These are phyloP conservation scores for Phialemoniopsis sp. DNA, from an alignment of 2,329 filamentous ascomycete genomes.

Conservation along the genomic window DNA sequence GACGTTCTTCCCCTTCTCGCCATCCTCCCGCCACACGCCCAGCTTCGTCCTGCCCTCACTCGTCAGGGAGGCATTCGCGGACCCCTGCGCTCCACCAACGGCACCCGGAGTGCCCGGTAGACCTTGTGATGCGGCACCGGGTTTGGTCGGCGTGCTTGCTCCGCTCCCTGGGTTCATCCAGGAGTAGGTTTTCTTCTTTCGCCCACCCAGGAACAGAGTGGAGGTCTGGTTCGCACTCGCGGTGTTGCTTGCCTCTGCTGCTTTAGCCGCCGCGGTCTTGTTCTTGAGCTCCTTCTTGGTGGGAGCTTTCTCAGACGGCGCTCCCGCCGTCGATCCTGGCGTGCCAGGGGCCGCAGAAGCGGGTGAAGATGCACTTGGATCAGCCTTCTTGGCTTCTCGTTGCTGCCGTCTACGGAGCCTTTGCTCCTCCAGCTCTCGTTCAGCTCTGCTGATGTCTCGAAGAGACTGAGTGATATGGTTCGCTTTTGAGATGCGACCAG, in stretches of 20 bases:
- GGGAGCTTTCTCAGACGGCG: constrained; percentile 64
- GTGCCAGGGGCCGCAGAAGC: constrained; percentile 55
- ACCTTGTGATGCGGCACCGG: constrained; percentile 22
- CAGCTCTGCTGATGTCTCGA: constrained; percentile 58
- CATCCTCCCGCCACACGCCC: constrained; percentile 76
- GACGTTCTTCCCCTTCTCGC: constrained; percentile 70
- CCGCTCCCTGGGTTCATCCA: constrained; percentile 66
- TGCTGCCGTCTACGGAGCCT: constrained; percentile 64
- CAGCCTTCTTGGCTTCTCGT: constrained; percentile 53
- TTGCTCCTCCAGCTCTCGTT: constrained; percentile 69
- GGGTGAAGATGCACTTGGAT: constrained; percentile 45
- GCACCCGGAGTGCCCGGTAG: constrained; percentile 27
- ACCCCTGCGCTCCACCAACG: constrained; percentile 23
- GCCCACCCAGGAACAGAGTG: constrained; percentile 59
- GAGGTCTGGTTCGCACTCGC: constrained; percentile 79
- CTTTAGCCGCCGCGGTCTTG: constrained; percentile 71
- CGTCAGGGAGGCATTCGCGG: constrained; percentile 40
- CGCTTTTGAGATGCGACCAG: constrained; percentile 41
- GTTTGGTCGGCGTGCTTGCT: constrained; percentile 40
- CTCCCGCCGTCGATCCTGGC: constrained; percentile 57
- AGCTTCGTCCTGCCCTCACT: constrained; percentile 58
- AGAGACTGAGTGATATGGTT: constrained; percentile 44
- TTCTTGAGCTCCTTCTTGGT: constrained; percentile 85
- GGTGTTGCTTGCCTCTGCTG: constrained; percentile 74
- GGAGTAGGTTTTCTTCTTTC: constrained; percentile 66